Base-by-base conservation (phyloP, 805 yeast genomes). In the Wickerhamomyces alni region DNA sequence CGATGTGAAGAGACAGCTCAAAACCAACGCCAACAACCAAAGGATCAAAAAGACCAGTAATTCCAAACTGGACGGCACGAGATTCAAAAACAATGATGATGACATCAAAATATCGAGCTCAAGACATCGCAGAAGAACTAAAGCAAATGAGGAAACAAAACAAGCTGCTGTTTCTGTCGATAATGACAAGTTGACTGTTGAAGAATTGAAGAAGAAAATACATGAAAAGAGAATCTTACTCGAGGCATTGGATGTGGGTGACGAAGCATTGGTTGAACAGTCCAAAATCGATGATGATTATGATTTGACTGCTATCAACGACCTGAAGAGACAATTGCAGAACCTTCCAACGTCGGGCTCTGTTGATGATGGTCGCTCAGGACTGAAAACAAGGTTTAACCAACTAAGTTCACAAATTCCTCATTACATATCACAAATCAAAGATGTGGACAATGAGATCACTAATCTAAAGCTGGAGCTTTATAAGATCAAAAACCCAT, bases 21-120 rank as follows among this genome's bases (percentile, higher is more conserved):
- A 47, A 25, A 17, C 25, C 2, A 50, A 44, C 8, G 15, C 43
- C 5, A 26, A 19, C 18, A 32, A 35, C 4, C 45, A 44, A 30
- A n/a, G 47, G 3, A 37, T 45, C 50, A 51, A 54, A 35, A 50
- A 54, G 31, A 42, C 58, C 40, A 54, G 66, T 25, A 35, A 45
- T 30, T 52, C 59, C 3, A 54, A 41, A 36, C 34, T 52, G 13
- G 55, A 55, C 39, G 59, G 58, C 2, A 53, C 84, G 1, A 71
- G 80, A 43, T 84, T 76, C 65, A 88, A 85, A 54, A 85, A 88
- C 57, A 81, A 91, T 53, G 96, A 85, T 52, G 78, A 77, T 44
- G 79, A 78, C 36, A 63, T 55, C 19, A 35, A 46, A 5, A 29
- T 41, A 4, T 48, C 53, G 1, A 31, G 46, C 4, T 47, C 57